A percentile compares a stretch with the other conserved stretches of the same genome.
Conservation (phyloP, 306 rosid species). For the Vigna mungo region DNA sequence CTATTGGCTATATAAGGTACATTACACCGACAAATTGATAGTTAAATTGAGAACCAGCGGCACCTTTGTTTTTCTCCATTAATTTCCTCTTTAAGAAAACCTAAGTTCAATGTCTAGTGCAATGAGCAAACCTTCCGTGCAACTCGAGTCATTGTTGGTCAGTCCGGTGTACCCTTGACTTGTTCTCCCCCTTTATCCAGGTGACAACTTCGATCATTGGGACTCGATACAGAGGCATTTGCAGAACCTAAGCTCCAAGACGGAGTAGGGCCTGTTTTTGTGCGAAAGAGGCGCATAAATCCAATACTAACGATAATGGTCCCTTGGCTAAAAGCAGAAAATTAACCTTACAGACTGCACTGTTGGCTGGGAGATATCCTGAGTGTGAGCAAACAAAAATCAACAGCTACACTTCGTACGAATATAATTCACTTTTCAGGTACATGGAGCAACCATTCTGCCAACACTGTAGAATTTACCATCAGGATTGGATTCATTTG, state of each 20-base stretch:
- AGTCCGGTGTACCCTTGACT: not conserved
- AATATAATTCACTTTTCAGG: not conserved
- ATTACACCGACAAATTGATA: not conserved
- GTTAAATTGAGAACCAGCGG: not conserved
- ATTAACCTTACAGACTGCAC: not conserved
- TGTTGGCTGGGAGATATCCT: not conserved
- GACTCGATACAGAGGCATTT: not conserved
- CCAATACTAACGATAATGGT: not conserved
- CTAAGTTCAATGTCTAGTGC: not conserved
- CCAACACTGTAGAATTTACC: not conserved
- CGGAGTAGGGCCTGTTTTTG: not conserved
- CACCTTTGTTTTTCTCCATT: not conserved
- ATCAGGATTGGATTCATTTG: not conserved
- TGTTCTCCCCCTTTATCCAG: not conserved
- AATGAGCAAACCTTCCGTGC: not conserved
- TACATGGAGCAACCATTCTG: constrained; percentile 22
- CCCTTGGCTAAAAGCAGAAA: not conserved
- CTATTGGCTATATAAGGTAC: not conserved
- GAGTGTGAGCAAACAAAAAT: not conserved
- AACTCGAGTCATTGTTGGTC: not conserved
- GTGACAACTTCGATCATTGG: not conserved
- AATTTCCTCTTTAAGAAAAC: not conserved
- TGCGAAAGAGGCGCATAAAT: not conserved
- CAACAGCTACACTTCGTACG: not conserved
- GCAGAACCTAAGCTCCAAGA: not conserved